Evolutionary conservation across 2,329 filamentous ascomycete genomes (phyloP).

Genomic region (Didymella arachidicola): DNA sequence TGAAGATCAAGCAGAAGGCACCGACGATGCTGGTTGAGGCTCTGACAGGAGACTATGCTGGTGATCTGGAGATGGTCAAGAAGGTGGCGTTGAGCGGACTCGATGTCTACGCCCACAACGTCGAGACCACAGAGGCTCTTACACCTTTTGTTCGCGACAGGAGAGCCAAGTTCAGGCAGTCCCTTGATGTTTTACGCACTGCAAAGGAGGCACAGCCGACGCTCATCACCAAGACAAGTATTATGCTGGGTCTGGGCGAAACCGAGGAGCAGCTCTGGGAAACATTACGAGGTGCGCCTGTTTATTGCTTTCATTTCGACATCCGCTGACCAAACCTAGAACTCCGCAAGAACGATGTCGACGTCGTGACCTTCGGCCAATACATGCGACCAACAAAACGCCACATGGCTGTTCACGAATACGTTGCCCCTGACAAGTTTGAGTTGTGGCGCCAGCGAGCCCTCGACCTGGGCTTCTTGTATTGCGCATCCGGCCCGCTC

Average conservation of each 20-base stretch:
- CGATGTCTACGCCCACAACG: slow-evolving; percentile 96
- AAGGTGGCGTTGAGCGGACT: slow-evolving; percentile 86
- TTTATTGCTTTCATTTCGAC: neutral
- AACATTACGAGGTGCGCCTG: slow-evolving; percentile 68
- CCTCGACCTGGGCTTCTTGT: slow-evolving; percentile 94
- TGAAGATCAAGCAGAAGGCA: slow-evolving; percentile 81
- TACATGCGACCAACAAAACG: slow-evolving; percentile 99
- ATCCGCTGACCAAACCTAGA: slow-evolving; percentile 58
- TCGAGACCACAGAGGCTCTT: slow-evolving; percentile 91
- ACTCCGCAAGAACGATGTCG: slow-evolving; percentile 80
- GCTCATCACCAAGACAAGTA: slow-evolving; percentile 97
- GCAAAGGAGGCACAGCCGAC: slow-evolving; percentile 79
- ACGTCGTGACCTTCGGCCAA: slow-evolving; percentile 98
- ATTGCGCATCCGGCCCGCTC: slow-evolving; percentile 91
- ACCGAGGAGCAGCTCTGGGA: slow-evolving; percentile 85
- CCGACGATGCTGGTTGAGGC: slow-evolving; percentile 81
- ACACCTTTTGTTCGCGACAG: slow-evolving; percentile 91
- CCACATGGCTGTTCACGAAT: slow-evolving; percentile 96
- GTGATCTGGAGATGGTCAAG: slow-evolving; percentile 85
- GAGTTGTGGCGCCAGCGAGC: slow-evolving; percentile 90
- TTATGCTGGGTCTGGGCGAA: slow-evolving; percentile 96
- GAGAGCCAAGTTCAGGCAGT: slow-evolving; percentile 87
- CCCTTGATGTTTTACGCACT: slow-evolving; percentile 77
- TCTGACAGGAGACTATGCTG: slow-evolving; percentile 85
- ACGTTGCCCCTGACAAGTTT: slow-evolving; percentile 89